Conservation (phyloP, 805 yeast species). For the Ogataea ganodermae region DNA sequence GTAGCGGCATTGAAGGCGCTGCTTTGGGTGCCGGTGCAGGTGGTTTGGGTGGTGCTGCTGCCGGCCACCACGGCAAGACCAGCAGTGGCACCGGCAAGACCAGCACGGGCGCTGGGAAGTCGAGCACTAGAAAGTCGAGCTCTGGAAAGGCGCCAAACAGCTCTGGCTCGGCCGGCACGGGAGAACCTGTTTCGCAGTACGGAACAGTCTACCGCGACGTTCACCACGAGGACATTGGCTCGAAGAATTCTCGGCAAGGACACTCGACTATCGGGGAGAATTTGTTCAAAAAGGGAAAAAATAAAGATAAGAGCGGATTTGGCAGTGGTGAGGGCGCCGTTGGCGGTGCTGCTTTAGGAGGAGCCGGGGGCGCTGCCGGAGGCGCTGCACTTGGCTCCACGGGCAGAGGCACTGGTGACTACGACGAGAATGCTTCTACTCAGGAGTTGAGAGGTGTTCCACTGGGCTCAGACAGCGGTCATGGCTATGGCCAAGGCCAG, state of each 20-base stretch:
- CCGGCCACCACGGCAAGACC: not conserved
- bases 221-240: slow-evolving; percentile 13
- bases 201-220: slow-evolving; percentile 21
- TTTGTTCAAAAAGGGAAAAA: slow-evolving; percentile 1
- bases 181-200: slow-evolving; percentile 11
- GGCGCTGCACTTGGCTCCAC: slow-evolving; percentile 3
- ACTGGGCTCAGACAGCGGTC: not conserved
- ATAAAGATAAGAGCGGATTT: not conserved
- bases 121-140: not conserved
- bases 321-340: slow-evolving; percentile 7
- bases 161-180: not conserved
- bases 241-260: slow-evolving; percentile 9
- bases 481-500: not conserved
- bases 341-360: slow-evolving; percentile 17
- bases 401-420: slow-evolving; percentile 4
- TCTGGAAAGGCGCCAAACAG: not conserved
- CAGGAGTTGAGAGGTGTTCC: slow-evolving; percentile 13
- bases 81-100: not conserved
- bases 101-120: not conserved
- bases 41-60: slow-evolving; percentile 9
- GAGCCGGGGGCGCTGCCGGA: slow-evolving; percentile 5
- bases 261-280: slow-evolving; percentile 7
- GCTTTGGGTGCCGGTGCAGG: slow-evolving; percentile 15
- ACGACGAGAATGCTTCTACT: slow-evolving; percentile 10
- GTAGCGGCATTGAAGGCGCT: slow-evolving; percentile 1